Percentiles rank a stretch among this genome's conserved stretches.
Evolutionary conservation across 257 asterid genomes (phyloP).

Genomic region (Solanum infundibuliforme): DNA sequence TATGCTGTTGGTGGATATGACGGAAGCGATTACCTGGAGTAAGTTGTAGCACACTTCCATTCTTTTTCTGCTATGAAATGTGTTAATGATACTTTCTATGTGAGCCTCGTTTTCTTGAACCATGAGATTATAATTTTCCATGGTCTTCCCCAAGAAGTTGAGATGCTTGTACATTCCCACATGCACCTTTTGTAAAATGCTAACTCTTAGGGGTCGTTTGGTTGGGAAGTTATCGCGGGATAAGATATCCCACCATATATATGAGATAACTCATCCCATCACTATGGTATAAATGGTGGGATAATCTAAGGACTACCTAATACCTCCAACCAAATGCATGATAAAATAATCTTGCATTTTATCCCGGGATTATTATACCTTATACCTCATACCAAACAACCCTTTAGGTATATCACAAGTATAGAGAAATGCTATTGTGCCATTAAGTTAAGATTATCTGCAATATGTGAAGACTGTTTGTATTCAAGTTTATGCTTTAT

Average conservation of each 20-base stretch:
- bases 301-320: not conserved
- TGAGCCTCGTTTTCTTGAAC: not conserved
- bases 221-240: not conserved
- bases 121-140: not conserved
- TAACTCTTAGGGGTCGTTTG: not conserved
- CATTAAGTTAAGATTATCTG: not conserved
- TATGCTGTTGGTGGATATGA: slow-evolving; percentile 83
- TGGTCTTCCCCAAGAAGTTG: not conserved
- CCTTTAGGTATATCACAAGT: not conserved
- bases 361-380: not conserved
- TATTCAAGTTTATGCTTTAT: not conserved
- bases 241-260: too few relatives aligned
- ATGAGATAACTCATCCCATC: not conserved
- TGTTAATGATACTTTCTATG: not conserved
- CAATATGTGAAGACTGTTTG: not conserved
- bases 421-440: not conserved
- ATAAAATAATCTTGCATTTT: not conserved
- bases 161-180: not conserved
- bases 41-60: slow-evolving; percentile 17
- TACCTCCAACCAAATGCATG: not conserved
- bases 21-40: slow-evolving; percentile 58
- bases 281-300: not conserved
- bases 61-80: not conserved
- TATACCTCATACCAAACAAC: not conserved
- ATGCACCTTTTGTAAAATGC: not conserved